Percentiles rank a stretch among this genome's conserved stretches.
phyloP scores from a whole-genome alignment of 78 protist species.

The Paulinella micropora region DNA sequence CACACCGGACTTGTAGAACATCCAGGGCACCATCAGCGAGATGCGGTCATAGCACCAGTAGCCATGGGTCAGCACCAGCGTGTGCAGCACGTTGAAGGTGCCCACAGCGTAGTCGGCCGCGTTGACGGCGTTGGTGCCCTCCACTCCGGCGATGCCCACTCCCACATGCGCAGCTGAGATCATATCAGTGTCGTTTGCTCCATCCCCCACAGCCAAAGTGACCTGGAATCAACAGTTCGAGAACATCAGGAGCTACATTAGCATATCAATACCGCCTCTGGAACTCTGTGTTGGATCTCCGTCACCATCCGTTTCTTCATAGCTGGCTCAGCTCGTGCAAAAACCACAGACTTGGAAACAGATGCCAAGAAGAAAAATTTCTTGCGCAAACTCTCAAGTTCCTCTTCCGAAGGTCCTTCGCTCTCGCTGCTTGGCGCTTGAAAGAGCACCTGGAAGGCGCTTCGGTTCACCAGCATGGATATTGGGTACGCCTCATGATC shows the following conservation, averaged over 20 bases:
- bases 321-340: neutral
- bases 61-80: constrained; percentile 66
- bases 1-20: neutral
- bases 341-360: neutral
- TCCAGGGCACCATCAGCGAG: constrained; percentile 34
- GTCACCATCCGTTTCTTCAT: neutral
- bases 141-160: constrained; percentile 51
- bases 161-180: constrained; percentile 50
- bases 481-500: neutral
- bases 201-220: constrained; percentile 65
- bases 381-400: neutral
- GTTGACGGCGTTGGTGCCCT: constrained; percentile 52
- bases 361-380: constrained; percentile 1
- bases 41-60: constrained; percentile 66
- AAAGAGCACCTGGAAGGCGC: too few relatives aligned
- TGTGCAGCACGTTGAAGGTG: constrained; percentile 41
- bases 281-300: neutral
- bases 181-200: constrained; percentile 76
- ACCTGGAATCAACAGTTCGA: too few relatives aligned
- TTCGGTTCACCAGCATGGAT: neutral
- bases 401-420: too few relatives aligned
- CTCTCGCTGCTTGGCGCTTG: too few relatives aligned
- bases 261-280: neutral
- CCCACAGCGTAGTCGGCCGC: constrained; percentile 47
- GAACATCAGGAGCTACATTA: too few relatives aligned